These are phyloP conservation scores for Lentinula raphanica DNA, from an alignment of 768 basidiomycete species.

Conservation along the genomic window DNA sequence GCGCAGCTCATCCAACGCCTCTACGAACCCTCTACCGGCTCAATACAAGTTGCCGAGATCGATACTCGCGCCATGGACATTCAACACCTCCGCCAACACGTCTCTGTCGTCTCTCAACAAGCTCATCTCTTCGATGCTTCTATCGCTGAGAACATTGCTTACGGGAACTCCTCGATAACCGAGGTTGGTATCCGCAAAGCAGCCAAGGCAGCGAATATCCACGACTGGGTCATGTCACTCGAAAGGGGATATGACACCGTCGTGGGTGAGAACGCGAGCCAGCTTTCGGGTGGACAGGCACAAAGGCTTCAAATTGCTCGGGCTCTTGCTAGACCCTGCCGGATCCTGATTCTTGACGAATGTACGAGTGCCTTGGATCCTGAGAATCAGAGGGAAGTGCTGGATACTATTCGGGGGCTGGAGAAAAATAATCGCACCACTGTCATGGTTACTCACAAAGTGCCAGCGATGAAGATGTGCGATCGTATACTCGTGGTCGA, in stretches of 20 bases:
- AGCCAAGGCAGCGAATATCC: conserved; percentile 73
- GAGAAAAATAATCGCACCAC: conserved; percentile 60
- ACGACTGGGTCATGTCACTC: conserved; percentile 77
- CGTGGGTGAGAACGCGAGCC: conserved; percentile 87
- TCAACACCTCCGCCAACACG: conserved; percentile 73
- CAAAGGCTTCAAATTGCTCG: conserved; percentile 91
- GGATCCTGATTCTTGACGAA: conserved; percentile 85
- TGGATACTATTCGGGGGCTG: conserved; percentile 67
- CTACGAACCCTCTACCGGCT: conserved; percentile 73
- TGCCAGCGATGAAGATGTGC: conserved; percentile 87
- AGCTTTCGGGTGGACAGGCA: conserved; percentile 92
- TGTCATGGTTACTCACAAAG: conserved; percentile 90
- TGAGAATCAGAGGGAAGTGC: conserved; percentile 75
- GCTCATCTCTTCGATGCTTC: conserved; percentile 87
- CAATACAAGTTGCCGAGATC: conserved; percentile 52
- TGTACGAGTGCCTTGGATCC: conserved; percentile 91
- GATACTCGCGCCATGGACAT: conserved; percentile 57
- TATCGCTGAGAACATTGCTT: conserved; percentile 85
- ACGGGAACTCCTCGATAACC: conserved; percentile 52
- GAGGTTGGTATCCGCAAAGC: conserved; percentile 61
- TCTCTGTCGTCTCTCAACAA: conserved; percentile 84
- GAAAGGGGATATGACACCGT: conserved; percentile 84
- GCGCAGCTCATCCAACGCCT: conserved; percentile 65
- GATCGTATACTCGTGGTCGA: conserved; percentile 81
- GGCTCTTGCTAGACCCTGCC: conserved; percentile 71